These are phyloP conservation scores for Calycina herbarum DNA, from an alignment of 2,329 filamentous ascomycete genomes.

Conservation along the genomic window DNA sequence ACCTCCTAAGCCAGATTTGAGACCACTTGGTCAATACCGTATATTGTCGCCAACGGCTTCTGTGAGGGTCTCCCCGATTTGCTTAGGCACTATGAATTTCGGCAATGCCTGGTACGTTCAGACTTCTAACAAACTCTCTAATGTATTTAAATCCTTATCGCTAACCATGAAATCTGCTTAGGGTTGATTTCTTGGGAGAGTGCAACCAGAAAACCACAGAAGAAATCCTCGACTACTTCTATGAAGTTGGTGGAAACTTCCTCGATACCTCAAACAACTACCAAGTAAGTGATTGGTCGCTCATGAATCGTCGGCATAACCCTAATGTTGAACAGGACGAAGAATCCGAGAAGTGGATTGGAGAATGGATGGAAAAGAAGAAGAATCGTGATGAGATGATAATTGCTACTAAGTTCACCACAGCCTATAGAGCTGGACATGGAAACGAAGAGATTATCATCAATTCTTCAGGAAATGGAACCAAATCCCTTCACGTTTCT, in stretches of 20 bases:
- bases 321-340: constrained; percentile 51
- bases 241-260: constrained; percentile 62
- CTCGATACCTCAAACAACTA: constrained; percentile 71
- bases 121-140: not conserved
- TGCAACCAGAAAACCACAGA: constrained; percentile 62
- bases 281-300: constrained; percentile 35
- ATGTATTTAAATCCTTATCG: constrained; percentile 11
- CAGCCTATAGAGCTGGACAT: constrained; percentile 35
- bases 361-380: constrained; percentile 68
- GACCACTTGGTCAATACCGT: constrained; percentile 63
- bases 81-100: constrained; percentile 66
- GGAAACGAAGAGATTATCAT: constrained; percentile 35
- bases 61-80: constrained; percentile 66
- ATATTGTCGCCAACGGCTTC: constrained; percentile 65
- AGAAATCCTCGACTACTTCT: constrained; percentile 57
- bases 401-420: constrained; percentile 61
- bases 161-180: constrained; percentile 27
- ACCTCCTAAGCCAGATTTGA: constrained; percentile 45
- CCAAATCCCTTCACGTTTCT: constrained; percentile 59
- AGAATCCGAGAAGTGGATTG: constrained; percentile 64
- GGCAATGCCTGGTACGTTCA: constrained; percentile 50
- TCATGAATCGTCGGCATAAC: constrained; percentile 36
- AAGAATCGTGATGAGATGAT: constrained; percentile 65
- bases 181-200: constrained; percentile 59
- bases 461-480: constrained; percentile 59